Evolutionary conservation across 139 green algal species (phyloP).

Genomic region (Axilococcus clingmanii): DNA sequence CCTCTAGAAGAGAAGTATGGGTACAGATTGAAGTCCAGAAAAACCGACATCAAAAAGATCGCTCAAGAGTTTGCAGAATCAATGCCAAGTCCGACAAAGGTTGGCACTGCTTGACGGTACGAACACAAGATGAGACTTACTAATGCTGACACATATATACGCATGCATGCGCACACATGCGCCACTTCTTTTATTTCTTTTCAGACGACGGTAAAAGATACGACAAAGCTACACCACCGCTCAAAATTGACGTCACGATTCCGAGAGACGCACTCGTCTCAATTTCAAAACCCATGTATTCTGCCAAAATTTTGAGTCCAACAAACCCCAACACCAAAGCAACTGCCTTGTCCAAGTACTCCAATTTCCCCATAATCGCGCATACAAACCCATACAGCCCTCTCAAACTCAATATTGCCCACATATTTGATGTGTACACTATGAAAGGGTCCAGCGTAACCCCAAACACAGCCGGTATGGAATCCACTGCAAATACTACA

Average conservation of each 20-base stretch:
- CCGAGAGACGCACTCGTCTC: slow-evolving; percentile 61
- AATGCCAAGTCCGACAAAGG: background rate
- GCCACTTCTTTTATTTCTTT: background rate
- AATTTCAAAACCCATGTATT: slow-evolving; percentile 62
- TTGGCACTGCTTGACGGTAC: background rate
- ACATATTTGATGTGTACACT: slow-evolving; percentile 94
- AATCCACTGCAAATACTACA: slow-evolving; percentile 95
- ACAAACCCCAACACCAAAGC: slow-evolving; percentile 81
- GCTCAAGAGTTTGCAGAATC: slow-evolving; percentile 1
- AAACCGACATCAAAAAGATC: slow-evolving; percentile 8
- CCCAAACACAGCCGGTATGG: slow-evolving; percentile 86
- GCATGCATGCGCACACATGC: too few species aligned
- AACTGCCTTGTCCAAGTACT: slow-evolving; percentile 73
- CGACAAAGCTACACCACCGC: slow-evolving; percentile 53
- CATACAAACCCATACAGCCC: slow-evolving; percentile 65
- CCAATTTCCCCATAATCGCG: slow-evolving; percentile 33
- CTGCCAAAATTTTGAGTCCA: slow-evolving; percentile 69
- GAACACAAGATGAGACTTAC: too few species aligned
- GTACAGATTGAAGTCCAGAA: slow-evolving; percentile 17
- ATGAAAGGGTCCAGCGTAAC: slow-evolving; percentile 95
- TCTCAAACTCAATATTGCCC: slow-evolving; percentile 75
- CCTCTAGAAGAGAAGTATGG: slow-evolving; percentile 13
- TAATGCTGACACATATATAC: too few species aligned
- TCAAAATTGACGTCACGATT: slow-evolving; percentile 58
- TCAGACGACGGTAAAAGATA: slow-evolving; percentile 30